Percentiles rank a stretch among this genome's conserved stretches.
Evolutionary conservation across 1,139 yeast genomes (phyloP).

Genomic region (Protomyces arabidopsidicola): DNA sequence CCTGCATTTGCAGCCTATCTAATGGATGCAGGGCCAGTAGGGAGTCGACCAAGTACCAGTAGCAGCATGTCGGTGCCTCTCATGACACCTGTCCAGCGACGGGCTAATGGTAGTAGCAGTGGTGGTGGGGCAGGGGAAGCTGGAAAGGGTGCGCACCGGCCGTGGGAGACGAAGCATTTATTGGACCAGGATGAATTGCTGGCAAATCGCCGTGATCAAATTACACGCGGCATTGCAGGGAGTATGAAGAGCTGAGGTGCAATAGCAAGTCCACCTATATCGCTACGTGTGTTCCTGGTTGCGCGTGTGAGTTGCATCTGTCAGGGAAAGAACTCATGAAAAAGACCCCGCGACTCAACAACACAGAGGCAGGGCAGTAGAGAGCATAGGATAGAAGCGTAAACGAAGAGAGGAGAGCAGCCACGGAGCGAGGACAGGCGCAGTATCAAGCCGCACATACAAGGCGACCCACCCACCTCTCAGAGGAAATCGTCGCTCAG

Average conservation of each 20-base stretch:
- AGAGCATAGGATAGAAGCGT: too few species aligned
- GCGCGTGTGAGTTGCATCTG: too few species aligned
- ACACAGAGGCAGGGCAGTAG: too few species aligned
- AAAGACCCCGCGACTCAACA: too few species aligned
- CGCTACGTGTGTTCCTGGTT: too few species aligned
- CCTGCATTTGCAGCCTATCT: neutral
- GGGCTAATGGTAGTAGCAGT: neutral
- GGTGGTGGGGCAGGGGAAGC: neutral
- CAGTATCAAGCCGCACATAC: too few species aligned
- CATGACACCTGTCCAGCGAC: neutral
- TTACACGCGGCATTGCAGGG: conserved; percentile 12
- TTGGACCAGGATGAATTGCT: conserved; percentile 20
- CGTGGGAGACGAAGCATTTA: conserved; percentile 18
- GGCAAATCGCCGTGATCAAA: conserved; percentile 8
- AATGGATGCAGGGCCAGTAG: neutral
- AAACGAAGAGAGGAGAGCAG: too few species aligned
- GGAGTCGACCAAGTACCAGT: neutral
- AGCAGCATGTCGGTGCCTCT: neutral
- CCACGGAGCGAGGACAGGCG: too few species aligned
- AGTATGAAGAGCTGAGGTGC: neutral
- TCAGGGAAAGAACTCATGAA: too few species aligned
- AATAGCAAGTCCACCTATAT: too few species aligned
- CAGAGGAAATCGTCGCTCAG: neutral
- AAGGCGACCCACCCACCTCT: neutral
- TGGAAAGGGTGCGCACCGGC: conserved; percentile 6